Base-by-base conservation (phyloP, 352 stramenopile genomes). In the Detonula confervacea region DNA sequence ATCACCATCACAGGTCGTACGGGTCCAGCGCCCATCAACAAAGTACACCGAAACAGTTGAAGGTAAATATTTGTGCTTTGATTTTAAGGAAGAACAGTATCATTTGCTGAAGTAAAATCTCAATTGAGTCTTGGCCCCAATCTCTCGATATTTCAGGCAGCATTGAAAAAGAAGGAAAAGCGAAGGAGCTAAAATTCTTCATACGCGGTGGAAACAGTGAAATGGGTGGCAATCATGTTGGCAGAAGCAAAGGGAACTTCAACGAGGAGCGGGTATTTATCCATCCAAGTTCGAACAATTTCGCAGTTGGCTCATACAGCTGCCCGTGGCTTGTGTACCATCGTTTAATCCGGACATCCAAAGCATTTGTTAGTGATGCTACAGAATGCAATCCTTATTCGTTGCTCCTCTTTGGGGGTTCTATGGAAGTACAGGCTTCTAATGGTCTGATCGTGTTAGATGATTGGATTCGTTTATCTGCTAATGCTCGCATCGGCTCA, bases 381-480 rank as follows among this genome's bases (percentile, higher is more conserved):
- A 98, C 97, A 11, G 98, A 99, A 91, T 97, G 98, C 70, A 96
- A 96, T 52, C 90, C 97, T 7, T 99, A 99, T 82, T 94, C 96
- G 29, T 88, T 99, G 57, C 87, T 99, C 27, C 90, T 99, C 14
- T 99, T 99, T 86, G 97, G 97, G 20, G 98, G 98, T n/a, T 73
- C 87, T n/a, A 77, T 94, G 51, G 83, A 92, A 35, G 82, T 94
- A 2, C 65, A 88, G 57, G 84, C 87, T 54, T 83, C 76, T 3
- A 87, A 94, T 59, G 81, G 75, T 24, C 22, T 90, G 1, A 90
- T 95, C 65, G 30, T 84, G 1, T 44, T 94, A 8, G 87, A 91
- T 74, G 68, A 75, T 73, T 88, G 78, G 66, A 81, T 86, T 39
- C 56, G 75, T 35, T 74, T 94, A 29, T 83, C 84, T 25, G 87